Percentiles rank a stretch among this genome's conserved stretches.
Conservation (phyloP, 2,329 filamentous ascomycete species). For the Ophiobolus disseminans region DNA sequence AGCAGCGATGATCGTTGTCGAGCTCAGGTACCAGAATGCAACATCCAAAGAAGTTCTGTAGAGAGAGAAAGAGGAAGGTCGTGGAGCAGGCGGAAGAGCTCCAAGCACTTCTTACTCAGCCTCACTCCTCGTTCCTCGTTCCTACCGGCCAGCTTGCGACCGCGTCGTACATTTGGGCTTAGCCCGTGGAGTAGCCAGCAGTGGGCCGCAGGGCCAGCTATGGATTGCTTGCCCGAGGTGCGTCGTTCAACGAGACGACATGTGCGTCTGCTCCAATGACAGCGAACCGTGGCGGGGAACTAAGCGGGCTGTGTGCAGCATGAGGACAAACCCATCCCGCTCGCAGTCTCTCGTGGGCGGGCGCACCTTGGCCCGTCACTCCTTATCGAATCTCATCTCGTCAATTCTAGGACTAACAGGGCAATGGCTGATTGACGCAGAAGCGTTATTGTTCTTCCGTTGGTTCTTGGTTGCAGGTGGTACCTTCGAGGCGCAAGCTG, state of each 20-base stretch:
- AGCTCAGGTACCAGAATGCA: slow-evolving; percentile 3
- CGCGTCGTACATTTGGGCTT: slow-evolving; percentile 12
- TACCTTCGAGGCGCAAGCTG: slow-evolving; percentile 1
- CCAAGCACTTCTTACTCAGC: slow-evolving; percentile 14
- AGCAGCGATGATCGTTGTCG: not conserved
- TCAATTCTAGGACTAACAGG: slow-evolving; percentile 16
- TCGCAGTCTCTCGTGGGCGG: slow-evolving; percentile 7
- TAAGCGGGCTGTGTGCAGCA: slow-evolving; percentile 29
- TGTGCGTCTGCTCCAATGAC: slow-evolving; percentile 24
- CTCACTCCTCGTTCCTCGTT: slow-evolving; percentile 17
- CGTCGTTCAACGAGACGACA: slow-evolving; percentile 12
- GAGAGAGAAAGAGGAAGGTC: slow-evolving; percentile 12
- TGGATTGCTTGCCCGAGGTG: slow-evolving; percentile 25
- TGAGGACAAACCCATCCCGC: slow-evolving; percentile 9
- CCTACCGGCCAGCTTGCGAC: slow-evolving; percentile 10
- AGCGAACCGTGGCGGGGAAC: slow-evolving; percentile 21
- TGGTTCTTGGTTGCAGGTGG: not conserved
- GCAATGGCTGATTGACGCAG: slow-evolving; percentile 18
- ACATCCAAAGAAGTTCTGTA: not conserved
- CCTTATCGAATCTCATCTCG: slow-evolving; percentile 19
- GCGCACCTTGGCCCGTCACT: slow-evolving; percentile 17
- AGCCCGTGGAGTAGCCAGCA: slow-evolving; percentile 15
- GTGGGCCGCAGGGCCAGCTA: slow-evolving; percentile 15
- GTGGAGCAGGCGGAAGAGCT: slow-evolving; percentile 4
- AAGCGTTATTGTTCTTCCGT: slow-evolving; percentile 12